Evolutionary conservation across 257 asterid species (phyloP).

Genomic region (Plantago ovata): DNA sequence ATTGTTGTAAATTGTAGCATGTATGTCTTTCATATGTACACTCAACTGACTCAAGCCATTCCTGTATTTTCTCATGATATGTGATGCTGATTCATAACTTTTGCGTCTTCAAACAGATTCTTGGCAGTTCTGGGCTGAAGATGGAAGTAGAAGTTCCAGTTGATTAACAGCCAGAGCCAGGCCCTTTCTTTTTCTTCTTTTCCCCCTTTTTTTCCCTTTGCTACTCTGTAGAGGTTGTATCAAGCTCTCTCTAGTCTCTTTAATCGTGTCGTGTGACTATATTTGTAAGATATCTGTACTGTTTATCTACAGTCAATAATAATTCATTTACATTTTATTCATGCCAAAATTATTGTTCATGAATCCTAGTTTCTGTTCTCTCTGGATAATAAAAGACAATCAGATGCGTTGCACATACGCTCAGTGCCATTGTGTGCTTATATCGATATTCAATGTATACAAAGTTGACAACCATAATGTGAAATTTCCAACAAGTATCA

Average conservation of each 20-base stretch:
- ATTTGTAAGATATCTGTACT: background rate
- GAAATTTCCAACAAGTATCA: too few species aligned
- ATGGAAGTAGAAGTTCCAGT: constrained; percentile 82
- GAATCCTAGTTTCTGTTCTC: background rate
- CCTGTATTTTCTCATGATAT: background rate
- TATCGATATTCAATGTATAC: too few species aligned
- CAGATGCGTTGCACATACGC: background rate
- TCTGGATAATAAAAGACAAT: background rate
- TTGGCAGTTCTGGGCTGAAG: constrained; percentile 51
- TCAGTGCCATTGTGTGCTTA: too few species aligned
- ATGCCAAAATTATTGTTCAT: background rate
- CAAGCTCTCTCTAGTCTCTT: background rate
- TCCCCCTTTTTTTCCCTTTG: background rate
- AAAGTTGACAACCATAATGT: too few species aligned
- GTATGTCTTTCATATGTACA: too few species aligned
- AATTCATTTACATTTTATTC: background rate
- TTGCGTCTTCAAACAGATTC: constrained; percentile 42
- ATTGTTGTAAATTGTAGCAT: too few species aligned
- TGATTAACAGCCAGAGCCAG: constrained; percentile 30
- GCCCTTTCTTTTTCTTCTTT: background rate
- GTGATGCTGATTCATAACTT: background rate
- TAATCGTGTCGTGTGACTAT: background rate
- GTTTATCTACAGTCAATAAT: background rate
- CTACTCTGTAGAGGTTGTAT: background rate
- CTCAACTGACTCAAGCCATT: too few species aligned